phyloP scores from a whole-genome alignment of 2,329 filamentous ascomycete genomes.

The Coniella vitis region DNA sequence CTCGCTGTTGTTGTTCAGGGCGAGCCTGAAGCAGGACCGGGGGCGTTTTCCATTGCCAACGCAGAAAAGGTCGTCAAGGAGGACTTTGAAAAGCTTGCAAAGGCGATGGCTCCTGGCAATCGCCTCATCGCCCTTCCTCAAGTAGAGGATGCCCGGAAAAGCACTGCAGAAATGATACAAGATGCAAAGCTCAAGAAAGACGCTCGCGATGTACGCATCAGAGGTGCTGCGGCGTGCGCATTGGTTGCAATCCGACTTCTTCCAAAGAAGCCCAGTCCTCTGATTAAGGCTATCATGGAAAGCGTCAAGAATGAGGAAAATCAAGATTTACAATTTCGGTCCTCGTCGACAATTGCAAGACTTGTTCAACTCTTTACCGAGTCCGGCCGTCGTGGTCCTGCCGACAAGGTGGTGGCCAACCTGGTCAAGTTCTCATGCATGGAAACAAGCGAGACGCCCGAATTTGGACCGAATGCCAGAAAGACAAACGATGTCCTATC shows the following conservation, averaged over 20 bases:
- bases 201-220: constrained; percentile 76
- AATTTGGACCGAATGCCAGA: constrained; percentile 76
- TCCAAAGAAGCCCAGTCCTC: constrained; percentile 85
- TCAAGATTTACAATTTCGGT: constrained; percentile 76
- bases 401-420: constrained; percentile 93
- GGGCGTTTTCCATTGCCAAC: constrained; percentile 80
- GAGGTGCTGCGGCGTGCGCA: constrained; percentile 78
- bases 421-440: constrained; percentile 96
- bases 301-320: constrained; percentile 96
- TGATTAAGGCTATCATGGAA: constrained; percentile 98
- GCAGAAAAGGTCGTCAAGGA: constrained; percentile 81
- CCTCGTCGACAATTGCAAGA: constrained; percentile 74
- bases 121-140: constrained; percentile 76
- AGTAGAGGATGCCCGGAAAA: constrained; percentile 68
- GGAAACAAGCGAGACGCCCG: constrained; percentile 94
- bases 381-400: constrained; percentile 72
- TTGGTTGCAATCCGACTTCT: constrained; percentile 80
- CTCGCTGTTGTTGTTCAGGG: constrained; percentile 91
- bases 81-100: constrained; percentile 85
- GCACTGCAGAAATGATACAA: constrained; percentile 64
- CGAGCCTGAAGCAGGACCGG: constrained; percentile 83
- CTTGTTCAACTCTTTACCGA: constrained; percentile 83
- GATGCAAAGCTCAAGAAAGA: constrained; percentile 76
- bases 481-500: constrained; percentile 81
- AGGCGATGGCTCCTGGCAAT: constrained; percentile 80